These are phyloP conservation scores for Penicillium argentinense DNA, from an alignment of 495 filamentous ascomycete genomes.

Conservation along the genomic window DNA sequence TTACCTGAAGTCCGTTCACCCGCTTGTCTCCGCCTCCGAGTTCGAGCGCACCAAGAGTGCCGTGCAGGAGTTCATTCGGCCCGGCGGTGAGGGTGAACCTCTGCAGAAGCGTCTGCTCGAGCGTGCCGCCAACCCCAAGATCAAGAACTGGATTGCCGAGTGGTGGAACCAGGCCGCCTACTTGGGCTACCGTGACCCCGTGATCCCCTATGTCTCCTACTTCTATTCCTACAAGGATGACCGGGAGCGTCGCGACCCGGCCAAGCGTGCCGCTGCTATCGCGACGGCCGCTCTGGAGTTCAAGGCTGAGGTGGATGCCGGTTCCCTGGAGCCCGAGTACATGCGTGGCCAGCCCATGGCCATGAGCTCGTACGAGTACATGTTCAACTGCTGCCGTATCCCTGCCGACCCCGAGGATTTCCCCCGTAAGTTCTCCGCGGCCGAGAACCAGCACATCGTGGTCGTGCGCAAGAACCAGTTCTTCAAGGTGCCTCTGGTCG, in stretches of 20 bases:
- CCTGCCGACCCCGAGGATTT: constrained; percentile 80
- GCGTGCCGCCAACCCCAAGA: constrained; percentile 76
- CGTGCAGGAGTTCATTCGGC: constrained; percentile 78
- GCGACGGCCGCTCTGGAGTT: constrained; percentile 84
- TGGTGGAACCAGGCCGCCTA: constrained; percentile 98
- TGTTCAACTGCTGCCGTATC: constrained; percentile 95
- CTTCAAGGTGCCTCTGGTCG: constrained; percentile 78
- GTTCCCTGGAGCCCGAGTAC: constrained; percentile 92
- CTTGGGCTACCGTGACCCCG: constrained; percentile 88
- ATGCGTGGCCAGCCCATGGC: constrained; percentile 94
- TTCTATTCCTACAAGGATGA: constrained; percentile 99
- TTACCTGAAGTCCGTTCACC: constrained; percentile 91
- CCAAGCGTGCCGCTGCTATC: constrained; percentile 89
- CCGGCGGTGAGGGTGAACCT: constrained; percentile 76
- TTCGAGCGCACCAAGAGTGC: constrained; percentile 75
- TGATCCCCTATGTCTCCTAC: constrained; percentile 98
- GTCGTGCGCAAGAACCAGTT: constrained; percentile 95
- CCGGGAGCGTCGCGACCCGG: constrained; percentile 79
- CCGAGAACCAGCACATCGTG: constrained; percentile 80
- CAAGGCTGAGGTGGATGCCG: constrained; percentile 84
- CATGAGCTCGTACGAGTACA: constrained; percentile 97
- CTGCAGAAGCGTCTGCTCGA: constrained; percentile 87
- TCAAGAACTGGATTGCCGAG: constrained; percentile 92
- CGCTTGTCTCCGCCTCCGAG: constrained; percentile 71
- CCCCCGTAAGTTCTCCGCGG: constrained; percentile 73